Evolutionary conservation across 2,329 filamentous ascomycete genomes (phyloP).

Genomic region (Xylogone sp.): DNA sequence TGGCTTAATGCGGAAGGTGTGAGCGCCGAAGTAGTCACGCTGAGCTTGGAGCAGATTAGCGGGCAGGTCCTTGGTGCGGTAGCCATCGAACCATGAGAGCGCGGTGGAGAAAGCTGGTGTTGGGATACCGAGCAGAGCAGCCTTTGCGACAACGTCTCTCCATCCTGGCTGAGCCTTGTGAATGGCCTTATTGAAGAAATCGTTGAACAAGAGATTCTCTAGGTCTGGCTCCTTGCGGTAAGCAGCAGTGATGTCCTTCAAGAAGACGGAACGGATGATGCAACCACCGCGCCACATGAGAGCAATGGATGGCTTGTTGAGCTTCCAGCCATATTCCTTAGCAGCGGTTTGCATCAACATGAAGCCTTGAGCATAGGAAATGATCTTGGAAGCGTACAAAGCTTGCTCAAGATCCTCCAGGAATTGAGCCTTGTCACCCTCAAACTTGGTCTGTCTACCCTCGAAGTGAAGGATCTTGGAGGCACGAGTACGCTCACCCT

Average conservation of each 20-base stretch:
- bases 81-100: constrained; percentile 97
- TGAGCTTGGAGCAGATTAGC: constrained; percentile 97
- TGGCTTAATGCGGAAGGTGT: constrained; percentile 87
- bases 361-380: constrained; percentile 99
- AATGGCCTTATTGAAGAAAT: constrained; percentile 99
- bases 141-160: constrained; percentile 88
- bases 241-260: constrained; percentile 97
- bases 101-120: constrained; percentile 96
- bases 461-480: constrained; percentile 69
- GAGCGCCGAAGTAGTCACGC: constrained; percentile 98
- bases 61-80: constrained; percentile 93
- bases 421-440: constrained; percentile 89
- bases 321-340: constrained; percentile 95
- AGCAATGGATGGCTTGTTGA: constrained; percentile 99
- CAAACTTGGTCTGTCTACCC: constrained; percentile 75
- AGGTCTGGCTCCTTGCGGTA: constrained; percentile 94
- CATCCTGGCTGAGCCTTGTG: constrained; percentile 91
- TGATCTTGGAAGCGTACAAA: constrained; percentile 99
- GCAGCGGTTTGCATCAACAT: constrained; percentile 99
- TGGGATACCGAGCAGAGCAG: constrained; percentile 90
- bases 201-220: constrained; percentile 96
- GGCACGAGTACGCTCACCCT: constrained; percentile 85
- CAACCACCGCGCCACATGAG: constrained; percentile 99
- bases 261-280: constrained; percentile 99
- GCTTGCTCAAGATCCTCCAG: constrained; percentile 97